Evolutionary conservation across 371 early-diverging fungal genomes (phyloP).

Genomic region (Massospora cicadina): DNA sequence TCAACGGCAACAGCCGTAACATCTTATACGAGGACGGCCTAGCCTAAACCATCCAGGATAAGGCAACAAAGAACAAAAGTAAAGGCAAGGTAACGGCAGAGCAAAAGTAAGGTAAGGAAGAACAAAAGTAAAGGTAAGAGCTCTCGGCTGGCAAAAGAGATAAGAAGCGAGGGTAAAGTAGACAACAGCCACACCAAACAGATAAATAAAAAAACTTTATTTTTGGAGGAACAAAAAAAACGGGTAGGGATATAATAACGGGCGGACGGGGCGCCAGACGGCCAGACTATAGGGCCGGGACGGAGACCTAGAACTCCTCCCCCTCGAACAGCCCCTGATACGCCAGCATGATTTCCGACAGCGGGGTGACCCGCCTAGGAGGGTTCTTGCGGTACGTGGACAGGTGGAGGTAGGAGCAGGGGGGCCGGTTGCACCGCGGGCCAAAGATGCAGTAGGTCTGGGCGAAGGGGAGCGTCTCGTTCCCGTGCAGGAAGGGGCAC

Average conservation of each 20-base stretch:
- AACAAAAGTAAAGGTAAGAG: background rate
- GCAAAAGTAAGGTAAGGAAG: background rate
- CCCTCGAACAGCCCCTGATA: background rate
- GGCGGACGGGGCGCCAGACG: background rate
- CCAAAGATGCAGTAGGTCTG: background rate
- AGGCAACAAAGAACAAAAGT: background rate
- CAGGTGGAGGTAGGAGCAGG: background rate
- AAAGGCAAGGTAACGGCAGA: background rate
- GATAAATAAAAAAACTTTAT: background rate
- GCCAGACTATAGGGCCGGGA: too few species aligned
- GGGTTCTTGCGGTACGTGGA: background rate
- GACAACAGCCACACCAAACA: background rate
- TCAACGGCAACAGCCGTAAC: too few species aligned
- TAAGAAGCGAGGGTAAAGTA: background rate
- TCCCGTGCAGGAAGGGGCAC: background rate
- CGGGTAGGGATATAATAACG: background rate
- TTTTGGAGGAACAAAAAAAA: background rate
- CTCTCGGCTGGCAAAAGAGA: background rate
- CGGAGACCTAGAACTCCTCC: background rate
- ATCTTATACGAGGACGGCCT: too few species aligned
- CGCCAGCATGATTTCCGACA: background rate
- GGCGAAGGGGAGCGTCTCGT: background rate
- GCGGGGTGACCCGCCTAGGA: background rate
- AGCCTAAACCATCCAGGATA: too few species aligned
- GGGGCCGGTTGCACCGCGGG: background rate